A percentile compares a stretch with the other conserved stretches of the same genome.
Conservation (phyloP, 306 rosid species). For the Quercus mongolica region DNA sequence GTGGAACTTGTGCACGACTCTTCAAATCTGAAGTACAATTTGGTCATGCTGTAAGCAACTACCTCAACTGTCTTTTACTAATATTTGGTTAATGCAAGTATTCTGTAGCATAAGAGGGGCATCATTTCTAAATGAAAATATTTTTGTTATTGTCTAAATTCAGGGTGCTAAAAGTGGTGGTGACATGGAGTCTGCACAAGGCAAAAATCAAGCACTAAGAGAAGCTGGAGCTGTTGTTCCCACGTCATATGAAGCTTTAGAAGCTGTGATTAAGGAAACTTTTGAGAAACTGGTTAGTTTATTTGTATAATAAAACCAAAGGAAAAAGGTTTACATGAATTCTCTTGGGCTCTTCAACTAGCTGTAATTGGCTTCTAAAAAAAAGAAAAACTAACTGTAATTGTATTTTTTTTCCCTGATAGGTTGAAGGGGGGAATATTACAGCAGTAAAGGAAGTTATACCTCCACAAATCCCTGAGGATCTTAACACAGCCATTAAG, state of each 20-base stretch:
- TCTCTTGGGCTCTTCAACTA: constrained; percentile 1
- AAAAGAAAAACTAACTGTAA: too few relatives aligned
- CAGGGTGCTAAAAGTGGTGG: constrained; percentile 99
- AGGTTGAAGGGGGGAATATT: constrained; percentile 75
- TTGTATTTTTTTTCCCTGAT: constrained; percentile 9
- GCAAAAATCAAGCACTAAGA: constrained; percentile 85
- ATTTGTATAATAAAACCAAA: constrained; percentile 21
- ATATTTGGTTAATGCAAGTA: constrained; percentile 9
- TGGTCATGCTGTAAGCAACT: constrained; percentile 93
- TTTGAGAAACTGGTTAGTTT: constrained; percentile 79
- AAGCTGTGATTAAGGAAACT: constrained; percentile 71
- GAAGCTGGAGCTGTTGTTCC: constrained; percentile 99
- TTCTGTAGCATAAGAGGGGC: constrained; percentile 7
- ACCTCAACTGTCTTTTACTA: constrained; percentile 16
- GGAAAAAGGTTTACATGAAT: neutral
- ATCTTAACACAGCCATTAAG: constrained; percentile 76
- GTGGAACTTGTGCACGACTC: constrained; percentile 97
- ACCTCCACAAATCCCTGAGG: constrained; percentile 98
- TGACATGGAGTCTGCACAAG: constrained; percentile 97
- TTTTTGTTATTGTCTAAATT: constrained; percentile 17
- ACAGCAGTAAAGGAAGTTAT: constrained; percentile 73
- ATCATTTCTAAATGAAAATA: constrained; percentile 16
- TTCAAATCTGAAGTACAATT: constrained; percentile 99
- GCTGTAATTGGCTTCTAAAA: neutral
- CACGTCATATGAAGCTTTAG: constrained; percentile 86